These are phyloP conservation scores for Gnomoniopsis sp. DNA, from an alignment of 2,329 filamentous ascomycete species.

Conservation along the genomic window DNA sequence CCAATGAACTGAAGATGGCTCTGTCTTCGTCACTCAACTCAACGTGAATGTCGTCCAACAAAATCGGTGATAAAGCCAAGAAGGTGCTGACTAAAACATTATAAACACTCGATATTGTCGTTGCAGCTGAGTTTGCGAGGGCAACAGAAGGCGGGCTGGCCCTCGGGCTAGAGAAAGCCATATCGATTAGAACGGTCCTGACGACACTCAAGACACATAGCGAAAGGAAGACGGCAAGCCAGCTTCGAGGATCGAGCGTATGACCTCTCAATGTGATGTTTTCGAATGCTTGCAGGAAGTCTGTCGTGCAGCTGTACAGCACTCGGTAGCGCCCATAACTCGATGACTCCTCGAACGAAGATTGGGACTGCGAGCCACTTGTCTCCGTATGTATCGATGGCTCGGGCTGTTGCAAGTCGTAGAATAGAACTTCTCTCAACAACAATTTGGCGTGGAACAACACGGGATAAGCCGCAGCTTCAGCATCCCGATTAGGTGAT, in stretches of 20 bases:
- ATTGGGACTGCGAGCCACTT: constrained; percentile 29
- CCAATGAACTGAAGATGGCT: constrained; percentile 38
- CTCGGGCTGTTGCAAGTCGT: constrained; percentile 48
- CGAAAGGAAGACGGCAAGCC: constrained; percentile 51
- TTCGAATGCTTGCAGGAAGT: constrained; percentile 54
- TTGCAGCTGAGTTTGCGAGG: constrained; percentile 19
- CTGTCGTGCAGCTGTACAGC: constrained; percentile 47
- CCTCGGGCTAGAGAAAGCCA: constrained; percentile 30
- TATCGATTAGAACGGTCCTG: constrained; percentile 48
- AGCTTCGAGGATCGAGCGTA: constrained; percentile 39
- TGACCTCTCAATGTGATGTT: constrained; percentile 36
- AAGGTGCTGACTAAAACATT: constrained; percentile 50
- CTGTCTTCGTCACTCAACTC: constrained; percentile 44
- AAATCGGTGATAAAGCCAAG: constrained; percentile 38
- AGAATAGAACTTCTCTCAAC: constrained; percentile 52
- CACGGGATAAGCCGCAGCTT: constrained; percentile 46
- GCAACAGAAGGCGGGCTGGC: constrained; percentile 9
- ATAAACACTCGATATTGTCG: constrained; percentile 46
- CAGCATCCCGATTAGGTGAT: constrained; percentile 44
- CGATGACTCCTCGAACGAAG: constrained; percentile 41
- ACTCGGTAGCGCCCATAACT: constrained; percentile 44
- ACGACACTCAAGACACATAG: constrained; percentile 58
- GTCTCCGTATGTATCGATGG: constrained; percentile 40
- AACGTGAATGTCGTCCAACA: constrained; percentile 40
- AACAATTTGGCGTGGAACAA: constrained; percentile 53